phyloP scores from a whole-genome alignment of 257 asterid species.

The Pogostemon cablin region DNA sequence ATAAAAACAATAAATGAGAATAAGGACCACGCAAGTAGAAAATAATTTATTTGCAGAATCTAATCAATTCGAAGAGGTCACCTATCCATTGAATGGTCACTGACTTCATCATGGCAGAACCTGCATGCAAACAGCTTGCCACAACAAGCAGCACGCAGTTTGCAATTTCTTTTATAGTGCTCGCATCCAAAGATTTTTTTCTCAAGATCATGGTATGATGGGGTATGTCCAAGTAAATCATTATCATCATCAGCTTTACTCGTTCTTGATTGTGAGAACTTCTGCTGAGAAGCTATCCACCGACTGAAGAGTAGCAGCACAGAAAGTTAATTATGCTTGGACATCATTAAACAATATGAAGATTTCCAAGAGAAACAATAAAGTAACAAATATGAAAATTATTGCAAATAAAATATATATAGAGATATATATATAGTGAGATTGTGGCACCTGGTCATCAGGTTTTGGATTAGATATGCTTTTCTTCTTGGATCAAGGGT shows the following conservation, averaged over 20 bases:
- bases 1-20: not conserved
- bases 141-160: conserved; percentile 92
- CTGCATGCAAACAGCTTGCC: conserved; percentile 79
- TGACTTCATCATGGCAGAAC: conserved; percentile 90
- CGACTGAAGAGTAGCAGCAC: conserved; percentile 50
- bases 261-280: conserved; percentile 53
- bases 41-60: not conserved
- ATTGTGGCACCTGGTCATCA: conserved; percentile 72
- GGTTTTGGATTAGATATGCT: conserved; percentile 84
- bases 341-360: no score
- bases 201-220: conserved; percentile 71
- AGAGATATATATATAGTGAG: no score
- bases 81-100: conserved; percentile 95
- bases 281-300: conserved; percentile 93
- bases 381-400: not conserved
- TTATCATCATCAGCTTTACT: conserved; percentile 42
- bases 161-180: conserved; percentile 93
- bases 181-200: conserved; percentile 74
- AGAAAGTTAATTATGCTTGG: no score
- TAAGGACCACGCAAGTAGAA: no score
- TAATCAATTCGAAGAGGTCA: conserved; percentile 25
- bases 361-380: conserved; percentile 3
- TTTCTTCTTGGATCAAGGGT: conserved; percentile 93
- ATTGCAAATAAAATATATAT: no score
- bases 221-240: conserved; percentile 51